These are phyloP conservation scores for Candida koratica DNA, from an alignment of 805 yeast species.

Conservation along the genomic window DNA sequence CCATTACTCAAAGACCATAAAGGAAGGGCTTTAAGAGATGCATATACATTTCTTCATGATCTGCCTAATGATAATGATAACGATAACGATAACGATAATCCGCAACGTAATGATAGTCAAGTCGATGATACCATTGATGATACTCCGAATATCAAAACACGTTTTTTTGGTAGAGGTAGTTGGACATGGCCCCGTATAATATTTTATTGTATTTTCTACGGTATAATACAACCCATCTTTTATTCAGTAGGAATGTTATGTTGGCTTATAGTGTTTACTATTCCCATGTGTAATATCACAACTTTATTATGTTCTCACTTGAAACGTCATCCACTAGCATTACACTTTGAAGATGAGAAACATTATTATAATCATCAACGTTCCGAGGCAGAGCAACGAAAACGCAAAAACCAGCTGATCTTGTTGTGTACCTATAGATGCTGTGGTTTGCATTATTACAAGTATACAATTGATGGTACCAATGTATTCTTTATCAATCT, in stretches of 20 bases:
- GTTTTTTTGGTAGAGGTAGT: conserved; percentile 86
- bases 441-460: conserved; percentile 88
- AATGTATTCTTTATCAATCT: conserved; percentile 88
- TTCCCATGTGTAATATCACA: conserved; percentile 87
- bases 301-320: conserved; percentile 67
- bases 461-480: conserved; percentile 94
- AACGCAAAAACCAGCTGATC: conserved; percentile 53
- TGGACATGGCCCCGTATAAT: conserved; percentile 84
- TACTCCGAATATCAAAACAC: conserved; percentile 35
- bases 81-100: conserved; percentile 20
- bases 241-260: conserved; percentile 52
- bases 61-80: conserved; percentile 15
- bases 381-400: conserved; percentile 18
- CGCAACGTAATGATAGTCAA: conserved; percentile 6
- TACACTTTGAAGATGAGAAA: conserved; percentile 64
- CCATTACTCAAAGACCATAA: conserved; percentile 41
- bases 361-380: conserved; percentile 35
- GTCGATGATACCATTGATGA: conserved; percentile 15
- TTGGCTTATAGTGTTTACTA: conserved; percentile 84
- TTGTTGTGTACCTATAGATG: conserved; percentile 89
- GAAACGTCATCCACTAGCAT: conserved; percentile 85
- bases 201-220: conserved; percentile 69
- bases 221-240: conserved; percentile 65
- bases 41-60: conserved; percentile 30
- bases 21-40: conserved; percentile 38